Percentiles rank a stretch among this genome's conserved stretches.
Evolutionary conservation across 2,329 filamentous ascomycete genomes (phyloP).

Genomic region (Ophiostoma fasciatum): DNA sequence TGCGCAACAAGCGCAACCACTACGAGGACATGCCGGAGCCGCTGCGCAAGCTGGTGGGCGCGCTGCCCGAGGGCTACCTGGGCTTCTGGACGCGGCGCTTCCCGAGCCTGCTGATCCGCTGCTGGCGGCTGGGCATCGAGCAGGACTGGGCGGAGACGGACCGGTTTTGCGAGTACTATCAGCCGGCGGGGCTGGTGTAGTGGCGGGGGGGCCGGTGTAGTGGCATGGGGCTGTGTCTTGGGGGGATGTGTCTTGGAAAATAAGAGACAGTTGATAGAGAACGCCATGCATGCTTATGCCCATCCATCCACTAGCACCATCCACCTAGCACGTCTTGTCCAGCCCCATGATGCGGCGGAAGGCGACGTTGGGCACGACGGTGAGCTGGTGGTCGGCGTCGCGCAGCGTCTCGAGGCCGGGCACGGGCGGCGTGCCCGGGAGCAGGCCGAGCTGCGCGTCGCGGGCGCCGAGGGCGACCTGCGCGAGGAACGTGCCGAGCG

Average conservation of each 20-base stretch:
- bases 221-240: too few relatives aligned
- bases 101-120: slow-evolving; percentile 61
- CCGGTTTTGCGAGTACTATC: slow-evolving; percentile 60
- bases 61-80: slow-evolving; percentile 66
- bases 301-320: too few relatives aligned
- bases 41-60: slow-evolving; percentile 55
- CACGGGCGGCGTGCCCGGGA: slow-evolving; percentile 9
- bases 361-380: slow-evolving; percentile 7
- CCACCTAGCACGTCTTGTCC: too few relatives aligned
- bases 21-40: slow-evolving; percentile 89
- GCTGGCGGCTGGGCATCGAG: slow-evolving; percentile 59
- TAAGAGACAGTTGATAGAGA: too few relatives aligned
- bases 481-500: slow-evolving; percentile 28
- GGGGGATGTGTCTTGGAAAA: too few relatives aligned
- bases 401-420: slow-evolving; percentile 16
- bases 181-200: slow-evolving; percentile 29
- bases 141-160: slow-evolving; percentile 48
- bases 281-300: too few relatives aligned
- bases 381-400: background rate
- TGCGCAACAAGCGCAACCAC: slow-evolving; percentile 94
- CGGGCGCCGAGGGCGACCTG: slow-evolving; percentile 30
- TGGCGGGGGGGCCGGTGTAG: too few relatives aligned
- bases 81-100: slow-evolving; percentile 72
- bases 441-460: slow-evolving; percentile 12
- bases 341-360: slow-evolving; percentile 6